These are phyloP conservation scores for Stachybotrys echinatus DNA, from an alignment of 2,329 filamentous ascomycete species.

Conservation along the genomic window DNA sequence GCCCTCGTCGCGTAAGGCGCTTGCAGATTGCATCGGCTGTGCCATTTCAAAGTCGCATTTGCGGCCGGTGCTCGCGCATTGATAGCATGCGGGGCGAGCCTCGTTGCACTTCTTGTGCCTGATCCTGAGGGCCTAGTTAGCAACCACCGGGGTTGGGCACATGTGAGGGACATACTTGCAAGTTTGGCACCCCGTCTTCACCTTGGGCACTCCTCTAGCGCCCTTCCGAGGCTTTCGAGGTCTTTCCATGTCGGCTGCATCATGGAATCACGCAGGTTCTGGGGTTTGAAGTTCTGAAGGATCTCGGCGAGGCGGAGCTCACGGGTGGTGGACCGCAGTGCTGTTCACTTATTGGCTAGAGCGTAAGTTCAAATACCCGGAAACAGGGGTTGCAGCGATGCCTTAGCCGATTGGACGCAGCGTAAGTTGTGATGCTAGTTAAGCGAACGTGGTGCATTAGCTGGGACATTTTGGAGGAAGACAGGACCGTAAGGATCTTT, in stretches of 20 bases:
- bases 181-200: constrained; percentile 7
- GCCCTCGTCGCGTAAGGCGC: no score
- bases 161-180: constrained; percentile 4
- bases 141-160: not conserved
- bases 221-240: constrained; percentile 1
- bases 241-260: not conserved
- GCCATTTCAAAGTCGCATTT: constrained; percentile 1
- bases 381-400: not conserved
- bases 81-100: constrained; percentile 4
- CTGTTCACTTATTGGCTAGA: not conserved
- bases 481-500: no score
- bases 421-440: not conserved
- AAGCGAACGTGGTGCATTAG: no score
- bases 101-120: constrained; percentile 6
- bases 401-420: not conserved
- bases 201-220: constrained; percentile 2
- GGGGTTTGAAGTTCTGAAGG: no score
- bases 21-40: not conserved
- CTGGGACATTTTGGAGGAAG: no score
- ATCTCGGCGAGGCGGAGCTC: no score
- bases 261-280: no score
- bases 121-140: not conserved
- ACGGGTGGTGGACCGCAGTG: not conserved
- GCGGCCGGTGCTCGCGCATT: constrained; percentile 2
- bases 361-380: not conserved